A percentile compares a stretch with the other conserved stretches of the same genome.
Conservation (phyloP, 768 basidiomycete species). For the Kwoniella europaea region DNA sequence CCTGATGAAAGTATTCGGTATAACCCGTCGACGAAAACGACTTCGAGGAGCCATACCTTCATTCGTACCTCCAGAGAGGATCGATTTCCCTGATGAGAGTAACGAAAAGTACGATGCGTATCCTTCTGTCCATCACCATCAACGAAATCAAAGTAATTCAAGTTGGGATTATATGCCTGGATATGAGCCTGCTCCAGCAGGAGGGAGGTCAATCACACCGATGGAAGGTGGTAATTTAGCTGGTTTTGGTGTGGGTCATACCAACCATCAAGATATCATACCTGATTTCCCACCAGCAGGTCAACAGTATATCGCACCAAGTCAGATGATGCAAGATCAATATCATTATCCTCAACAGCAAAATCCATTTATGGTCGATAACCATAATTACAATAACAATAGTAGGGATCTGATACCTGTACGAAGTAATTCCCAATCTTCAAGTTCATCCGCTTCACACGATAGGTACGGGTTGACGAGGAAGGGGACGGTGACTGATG, state of each 20-base stretch:
- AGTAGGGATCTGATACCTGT: constrained; percentile 2
- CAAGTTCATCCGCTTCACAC: not conserved
- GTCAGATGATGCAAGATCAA: not conserved
- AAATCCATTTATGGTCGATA: not conserved
- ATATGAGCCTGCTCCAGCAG: too few relatives aligned
- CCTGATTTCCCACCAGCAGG: not conserved
- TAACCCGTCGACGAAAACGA: not conserved
- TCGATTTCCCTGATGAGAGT: constrained; percentile 6
- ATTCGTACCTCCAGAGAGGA: constrained; percentile 14
- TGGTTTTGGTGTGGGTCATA: not conserved
- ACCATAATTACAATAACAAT: not conserved
- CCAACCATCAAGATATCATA: not conserved
- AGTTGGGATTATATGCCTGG: not conserved
- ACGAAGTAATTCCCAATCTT: constrained; percentile 7
- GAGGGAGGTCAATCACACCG: constrained; percentile 5
- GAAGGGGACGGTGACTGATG: not conserved
- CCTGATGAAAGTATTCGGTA: constrained; percentile 6
- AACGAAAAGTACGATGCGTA: not conserved
- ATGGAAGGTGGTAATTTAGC: constrained; percentile 5
- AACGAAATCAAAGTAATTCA: not conserved
- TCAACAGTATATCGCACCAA: not conserved
- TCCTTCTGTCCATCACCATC: constrained; percentile 1
- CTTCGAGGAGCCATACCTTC: constrained; percentile 12
- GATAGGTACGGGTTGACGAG: not conserved
- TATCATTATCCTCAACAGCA: not conserved